These are phyloP conservation scores for Boletus huronensis DNA, from an alignment of 768 basidiomycete genomes.

Conservation along the genomic window DNA sequence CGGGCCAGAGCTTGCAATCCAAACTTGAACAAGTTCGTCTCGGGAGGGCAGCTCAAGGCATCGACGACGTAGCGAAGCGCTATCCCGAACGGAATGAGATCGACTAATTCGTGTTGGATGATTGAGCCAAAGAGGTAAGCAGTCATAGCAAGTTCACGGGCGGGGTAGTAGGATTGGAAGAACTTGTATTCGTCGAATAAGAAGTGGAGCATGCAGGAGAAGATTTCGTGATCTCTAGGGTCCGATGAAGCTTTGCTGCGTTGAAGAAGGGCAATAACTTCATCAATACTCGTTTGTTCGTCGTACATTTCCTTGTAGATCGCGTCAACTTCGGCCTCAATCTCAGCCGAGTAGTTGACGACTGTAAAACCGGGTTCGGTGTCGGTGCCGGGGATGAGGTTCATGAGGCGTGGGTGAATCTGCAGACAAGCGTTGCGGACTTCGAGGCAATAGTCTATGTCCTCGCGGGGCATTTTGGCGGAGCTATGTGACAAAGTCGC, in stretches of 20 bases:
- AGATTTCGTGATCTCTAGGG: conserved; percentile 88
- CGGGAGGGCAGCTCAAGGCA: conserved; percentile 85
- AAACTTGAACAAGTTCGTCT: conserved; percentile 93
- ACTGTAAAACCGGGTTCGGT: conserved; percentile 90
- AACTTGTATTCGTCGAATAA: conserved; percentile 99
- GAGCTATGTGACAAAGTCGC: conserved; percentile 44
- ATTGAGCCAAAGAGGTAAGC: conserved; percentile 95
- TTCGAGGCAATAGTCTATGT: conserved; percentile 85
- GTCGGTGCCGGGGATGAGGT: conserved; percentile 80
- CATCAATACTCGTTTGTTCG: conserved; percentile 90
- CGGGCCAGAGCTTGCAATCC: conserved; percentile 86
- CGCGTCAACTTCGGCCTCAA: conserved; percentile 88
- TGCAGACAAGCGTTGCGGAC: conserved; percentile 91
- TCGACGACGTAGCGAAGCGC: conserved; percentile 96
- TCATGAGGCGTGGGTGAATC: conserved; percentile 95
- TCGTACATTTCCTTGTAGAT: conserved; percentile 99
- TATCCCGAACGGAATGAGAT: conserved; percentile 91
- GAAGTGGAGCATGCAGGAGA: conserved; percentile 99
- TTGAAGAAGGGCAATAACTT: conserved; percentile 86
- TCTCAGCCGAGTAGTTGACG: conserved; percentile 81
- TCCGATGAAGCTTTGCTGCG: conserved; percentile 80
- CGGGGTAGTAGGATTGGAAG: conserved; percentile 94
- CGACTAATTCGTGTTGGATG: conserved; percentile 89
- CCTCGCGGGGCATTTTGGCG: conserved; percentile 67
- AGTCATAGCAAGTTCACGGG: conserved; percentile 92